Base-by-base conservation (phyloP, 805 yeast species). In the Kuraishia floccosa region DNA sequence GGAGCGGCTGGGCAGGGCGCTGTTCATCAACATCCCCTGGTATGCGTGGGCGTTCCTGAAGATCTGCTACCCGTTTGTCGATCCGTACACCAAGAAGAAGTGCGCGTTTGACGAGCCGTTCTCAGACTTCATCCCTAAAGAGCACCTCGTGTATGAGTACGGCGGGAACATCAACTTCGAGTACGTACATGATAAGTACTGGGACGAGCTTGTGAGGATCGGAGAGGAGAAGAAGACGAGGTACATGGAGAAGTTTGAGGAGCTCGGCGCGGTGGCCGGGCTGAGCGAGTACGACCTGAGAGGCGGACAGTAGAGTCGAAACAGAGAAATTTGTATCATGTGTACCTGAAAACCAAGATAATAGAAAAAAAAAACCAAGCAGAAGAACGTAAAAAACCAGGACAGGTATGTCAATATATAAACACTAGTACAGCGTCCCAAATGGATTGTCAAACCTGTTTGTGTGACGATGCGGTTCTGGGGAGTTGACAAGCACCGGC, bases 31-130 rank as follows among this genome's bases (percentile, higher is more conserved):
- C 54, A 81, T 86, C 39, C 95, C 94, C 8, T 76, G 86, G 72
- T 58, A 82, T 33, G 94, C 85, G 3, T 79, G 87, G 84, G 73
- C 89, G n/a, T 85, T 86, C 48, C 60, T 85, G 42, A 85, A 82
- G 58, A 59, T 85, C 40, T 82, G 85, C 39, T 82, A 78, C 44
- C 95, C 96, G 2, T 86, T 85, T 52, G 85, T 85, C 39, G 95
- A 86, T 49, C 94, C 95, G 9, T 56, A 79, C 48, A 85, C 96
- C 3, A 64, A 91, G 35, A 93, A 82, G 53, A 85, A 85, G 58
- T 66, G 84, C 43, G 85, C 83, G 5, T 86, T 71, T 48, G 85
- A 80, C 49, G 77, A 81, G 49, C 94, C 94, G 10, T 79, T 82
- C 54, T 65, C 70, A 17, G 61, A 81, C 27, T 83, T 77, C 44